These are phyloP conservation scores for Pholiota molesta DNA, from an alignment of 768 basidiomycete genomes.

Conservation along the genomic window DNA sequence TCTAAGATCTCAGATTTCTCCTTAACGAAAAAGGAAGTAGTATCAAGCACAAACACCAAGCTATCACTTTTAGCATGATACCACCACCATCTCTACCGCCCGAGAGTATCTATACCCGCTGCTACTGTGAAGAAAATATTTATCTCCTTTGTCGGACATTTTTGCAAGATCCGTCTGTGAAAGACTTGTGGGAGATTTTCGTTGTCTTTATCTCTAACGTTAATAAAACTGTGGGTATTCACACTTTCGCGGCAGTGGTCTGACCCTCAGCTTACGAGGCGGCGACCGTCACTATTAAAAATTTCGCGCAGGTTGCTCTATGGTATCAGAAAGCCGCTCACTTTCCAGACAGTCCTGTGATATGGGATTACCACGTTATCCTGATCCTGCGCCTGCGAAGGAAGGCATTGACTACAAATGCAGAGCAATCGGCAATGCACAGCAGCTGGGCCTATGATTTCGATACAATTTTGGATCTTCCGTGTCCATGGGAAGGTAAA, in stretches of 20 bases:
- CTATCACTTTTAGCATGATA: slow-evolving; percentile 7
- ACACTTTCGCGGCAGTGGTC: slow-evolving; percentile 7
- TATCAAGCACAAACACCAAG: too few species aligned
- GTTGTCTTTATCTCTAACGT: slow-evolving; percentile 70
- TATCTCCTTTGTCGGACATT: slow-evolving; percentile 59
- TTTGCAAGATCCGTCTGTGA: slow-evolving; percentile 27
- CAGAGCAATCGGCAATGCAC: slow-evolving; percentile 13
- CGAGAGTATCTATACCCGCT: slow-evolving; percentile 53
- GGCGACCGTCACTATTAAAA: background rate
- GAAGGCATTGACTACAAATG: slow-evolving; percentile 1
- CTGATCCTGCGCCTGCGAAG: slow-evolving; percentile 48
- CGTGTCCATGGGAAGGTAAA: slow-evolving; percentile 55
- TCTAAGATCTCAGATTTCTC: background rate
- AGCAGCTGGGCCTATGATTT: slow-evolving; percentile 71
- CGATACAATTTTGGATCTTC: slow-evolving; percentile 55
- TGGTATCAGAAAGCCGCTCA: slow-evolving; percentile 58
- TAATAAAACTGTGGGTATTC: slow-evolving; percentile 50
- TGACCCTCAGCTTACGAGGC: background rate
- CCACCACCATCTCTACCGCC: slow-evolving; percentile 38
- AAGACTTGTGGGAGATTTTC: slow-evolving; percentile 49
- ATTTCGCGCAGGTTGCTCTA: slow-evolving; percentile 57
- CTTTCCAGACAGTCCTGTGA: slow-evolving; percentile 39
- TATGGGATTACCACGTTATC: slow-evolving; percentile 82
- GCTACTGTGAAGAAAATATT: slow-evolving; percentile 77
- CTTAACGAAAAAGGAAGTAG: too few species aligned